Conservation (phyloP, 2,329 filamentous ascomycete species). For the Lasiodiplodia gonubiensis region DNA sequence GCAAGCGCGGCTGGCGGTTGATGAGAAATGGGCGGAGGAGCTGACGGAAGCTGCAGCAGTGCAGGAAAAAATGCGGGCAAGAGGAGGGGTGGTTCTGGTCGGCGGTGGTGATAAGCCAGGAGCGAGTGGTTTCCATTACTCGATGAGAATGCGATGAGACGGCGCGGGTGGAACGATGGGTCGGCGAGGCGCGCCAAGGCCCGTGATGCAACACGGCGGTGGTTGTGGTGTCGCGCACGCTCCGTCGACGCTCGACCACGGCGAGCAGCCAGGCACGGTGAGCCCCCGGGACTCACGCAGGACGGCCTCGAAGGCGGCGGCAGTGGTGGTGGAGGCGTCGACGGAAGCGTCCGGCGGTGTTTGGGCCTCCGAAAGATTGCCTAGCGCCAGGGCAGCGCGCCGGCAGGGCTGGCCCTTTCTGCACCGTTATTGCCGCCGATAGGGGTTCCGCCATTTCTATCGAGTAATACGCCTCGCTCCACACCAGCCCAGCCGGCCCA, state of each 20-base stretch:
- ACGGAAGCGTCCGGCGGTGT: background rate
- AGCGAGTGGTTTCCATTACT: constrained; percentile 23
- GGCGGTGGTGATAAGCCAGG: background rate
- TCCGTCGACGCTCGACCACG: background rate
- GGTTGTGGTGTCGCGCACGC: background rate
- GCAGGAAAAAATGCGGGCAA: constrained; percentile 5
- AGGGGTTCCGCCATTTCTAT: constrained; percentile 24
- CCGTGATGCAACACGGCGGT: background rate
- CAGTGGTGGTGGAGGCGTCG: background rate
- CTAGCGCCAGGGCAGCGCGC: constrained; percentile 6
- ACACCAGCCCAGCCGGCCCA: constrained; percentile 16
- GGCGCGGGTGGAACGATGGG: constrained; percentile 9
- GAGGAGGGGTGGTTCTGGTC: constrained; percentile 4
- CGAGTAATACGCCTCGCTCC: constrained; percentile 26
- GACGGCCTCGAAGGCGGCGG: background rate
- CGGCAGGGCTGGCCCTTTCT: constrained; percentile 1
- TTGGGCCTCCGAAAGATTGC: constrained; percentile 17
- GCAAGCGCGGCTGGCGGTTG: background rate
- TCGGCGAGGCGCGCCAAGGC: background rate
- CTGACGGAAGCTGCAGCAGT: background rate
- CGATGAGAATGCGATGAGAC: constrained; percentile 25
- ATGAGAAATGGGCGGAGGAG: background rate
- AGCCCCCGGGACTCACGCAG: background rate
- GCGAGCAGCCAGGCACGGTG: background rate
- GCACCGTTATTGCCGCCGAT: constrained; percentile 8